Percentiles rank a stretch among this genome's conserved stretches.
Evolutionary conservation across 1,139 yeast species (phyloP).

Genomic region (Kodamaea anthophila): DNA sequence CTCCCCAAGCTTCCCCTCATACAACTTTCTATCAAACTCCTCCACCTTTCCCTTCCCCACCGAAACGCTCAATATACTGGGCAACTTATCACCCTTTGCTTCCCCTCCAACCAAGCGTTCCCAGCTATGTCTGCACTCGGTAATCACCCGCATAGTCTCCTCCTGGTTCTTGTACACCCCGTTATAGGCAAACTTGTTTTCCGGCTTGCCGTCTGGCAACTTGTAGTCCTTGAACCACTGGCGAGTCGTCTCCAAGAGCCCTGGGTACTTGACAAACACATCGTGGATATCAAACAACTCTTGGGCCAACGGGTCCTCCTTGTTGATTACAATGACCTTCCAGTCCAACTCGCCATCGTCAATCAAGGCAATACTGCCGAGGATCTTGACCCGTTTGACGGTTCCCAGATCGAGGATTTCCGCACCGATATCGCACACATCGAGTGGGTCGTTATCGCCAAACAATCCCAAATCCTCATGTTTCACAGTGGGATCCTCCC

Average conservation of each 20-base stretch:
- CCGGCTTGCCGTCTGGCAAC: slow-evolving; percentile 87
- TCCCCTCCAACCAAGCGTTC: slow-evolving; percentile 50
- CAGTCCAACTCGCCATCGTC: slow-evolving; percentile 95
- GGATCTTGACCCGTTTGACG: slow-evolving; percentile 72
- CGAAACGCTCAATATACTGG: slow-evolving; percentile 13
- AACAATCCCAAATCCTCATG: slow-evolving; percentile 75
- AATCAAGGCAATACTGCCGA: slow-evolving; percentile 81
- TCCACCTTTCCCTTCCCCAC: slow-evolving; percentile 11
- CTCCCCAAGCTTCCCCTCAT: slow-evolving; percentile 13
- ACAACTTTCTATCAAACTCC: slow-evolving; percentile 15
- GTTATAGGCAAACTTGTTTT: slow-evolving; percentile 77
- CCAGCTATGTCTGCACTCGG: slow-evolving; percentile 74
- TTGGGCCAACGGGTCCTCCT: slow-evolving; percentile 68
- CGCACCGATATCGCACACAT: slow-evolving; percentile 85
- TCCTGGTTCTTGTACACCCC: slow-evolving; percentile 72
- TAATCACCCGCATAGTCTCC: slow-evolving; percentile 66
- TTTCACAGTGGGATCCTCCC: slow-evolving; percentile 76
- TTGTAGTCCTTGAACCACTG: slow-evolving; percentile 92
- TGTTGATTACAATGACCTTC: slow-evolving; percentile 78
- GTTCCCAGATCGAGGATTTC: slow-evolving; percentile 66
- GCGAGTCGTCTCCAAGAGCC: slow-evolving; percentile 72
- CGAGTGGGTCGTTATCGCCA: slow-evolving; percentile 90
- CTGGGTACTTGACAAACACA: slow-evolving; percentile 71
- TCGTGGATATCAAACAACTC: slow-evolving; percentile 71
- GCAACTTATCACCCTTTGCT: slow-evolving; percentile 33